Base-by-base conservation (phyloP, 2,329 filamentous ascomycete species). In the Cordyceps javanica region DNA sequence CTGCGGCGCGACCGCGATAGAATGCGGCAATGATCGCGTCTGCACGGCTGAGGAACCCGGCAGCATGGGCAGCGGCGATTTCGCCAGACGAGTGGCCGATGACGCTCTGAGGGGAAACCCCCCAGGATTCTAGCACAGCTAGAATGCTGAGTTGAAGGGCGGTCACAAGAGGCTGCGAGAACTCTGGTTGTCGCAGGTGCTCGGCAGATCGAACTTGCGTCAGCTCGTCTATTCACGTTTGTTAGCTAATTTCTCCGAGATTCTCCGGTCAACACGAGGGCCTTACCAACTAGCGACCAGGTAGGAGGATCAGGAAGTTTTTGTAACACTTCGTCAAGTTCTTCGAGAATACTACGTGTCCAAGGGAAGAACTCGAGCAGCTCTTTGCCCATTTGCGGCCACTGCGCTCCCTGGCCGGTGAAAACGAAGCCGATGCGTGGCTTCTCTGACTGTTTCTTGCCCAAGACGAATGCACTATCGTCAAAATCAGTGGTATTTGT, bases 81-180 rank as follows among this genome's bases (percentile, higher is more conserved):
- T 75, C 73, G 2, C 73, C 73, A 19, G 65, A 70, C 0, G 70
- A 73, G 58, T 75, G 73, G 1, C 73, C 73, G 1, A 72, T 63
- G 2, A 73, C 69, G 7, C 61, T 59, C 14, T 61, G 38, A 0
- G 71, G 70, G 1, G 45, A 55, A 3, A 76, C 59, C 2, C 64
- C 62, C 49, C 67, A 73, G 2, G 60, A 62, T 28, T 62, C 58
- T n/a, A 74, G 63, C 0, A 77, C 64, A 16, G 75, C 68, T 0
- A 76, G 66, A 1, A 79, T 59, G 1, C 65, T 73, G 3, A 78
- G 64, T 58, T 79, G 77, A 0, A 79, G 42, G 0, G 73, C 73
- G 0, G 75, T 77, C 55, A 70, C 76, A 0, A 72, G 56, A 5
- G 74, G 68, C 59, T 75, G 57, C 14, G 50, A 61, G 76, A 77